These are phyloP conservation scores for Achlya hypogyna DNA, from an alignment of 352 stramenopile genomes.

Conservation along the genomic window DNA sequence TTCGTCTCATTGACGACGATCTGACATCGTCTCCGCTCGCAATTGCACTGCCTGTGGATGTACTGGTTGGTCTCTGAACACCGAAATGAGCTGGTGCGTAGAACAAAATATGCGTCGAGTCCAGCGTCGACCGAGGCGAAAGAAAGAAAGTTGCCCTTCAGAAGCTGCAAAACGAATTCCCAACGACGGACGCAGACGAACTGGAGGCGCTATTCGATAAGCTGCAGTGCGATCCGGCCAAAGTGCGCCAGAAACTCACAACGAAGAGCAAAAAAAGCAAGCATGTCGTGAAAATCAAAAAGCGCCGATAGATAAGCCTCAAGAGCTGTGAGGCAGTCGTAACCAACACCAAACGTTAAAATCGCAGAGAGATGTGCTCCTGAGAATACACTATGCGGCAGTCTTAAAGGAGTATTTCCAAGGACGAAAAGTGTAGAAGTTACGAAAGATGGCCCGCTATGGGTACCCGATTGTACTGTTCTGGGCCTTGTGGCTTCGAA, in stretches of 20 bases:
- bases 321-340: not conserved
- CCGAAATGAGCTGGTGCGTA: not conserved
- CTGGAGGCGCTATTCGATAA: not conserved
- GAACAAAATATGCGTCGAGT: conserved; percentile 18
- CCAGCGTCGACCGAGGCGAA: not conserved
- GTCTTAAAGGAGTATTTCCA: no score
- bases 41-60: conserved; percentile 39
- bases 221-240: conserved; percentile 4
- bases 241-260: conserved; percentile 2
- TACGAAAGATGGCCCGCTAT: no score
- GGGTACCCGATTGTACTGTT: no score
- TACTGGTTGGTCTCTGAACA: not conserved
- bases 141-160: not conserved
- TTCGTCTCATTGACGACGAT: conserved; percentile 35
- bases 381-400: no score
- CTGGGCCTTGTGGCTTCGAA: conserved; percentile 21
- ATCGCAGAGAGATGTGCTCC: no score
- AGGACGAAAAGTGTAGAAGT: not conserved
- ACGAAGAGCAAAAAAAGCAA: not conserved
- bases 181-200: not conserved
- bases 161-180: not conserved
- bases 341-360: not conserved
- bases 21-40: conserved; percentile 28
- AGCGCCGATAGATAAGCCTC: conserved; percentile 1
- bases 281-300: not conserved